Base-by-base conservation (phyloP, 2,329 filamentous ascomycete genomes). In the Venturia asperata region DNA sequence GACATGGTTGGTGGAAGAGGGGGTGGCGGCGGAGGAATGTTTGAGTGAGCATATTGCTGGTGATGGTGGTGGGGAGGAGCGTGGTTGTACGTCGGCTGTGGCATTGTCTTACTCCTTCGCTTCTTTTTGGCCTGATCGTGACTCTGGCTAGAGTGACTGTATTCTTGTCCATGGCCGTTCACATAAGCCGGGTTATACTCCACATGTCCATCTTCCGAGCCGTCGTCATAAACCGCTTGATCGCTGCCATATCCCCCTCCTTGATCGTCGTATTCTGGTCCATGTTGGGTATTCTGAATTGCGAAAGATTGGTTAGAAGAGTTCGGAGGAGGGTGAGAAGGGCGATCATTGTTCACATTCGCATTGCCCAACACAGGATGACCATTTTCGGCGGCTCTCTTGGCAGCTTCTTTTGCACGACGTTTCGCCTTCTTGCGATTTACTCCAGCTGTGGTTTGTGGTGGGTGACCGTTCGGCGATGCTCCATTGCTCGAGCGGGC, bases 391-490 rank as follows among this genome's bases (percentile, higher is more conserved):
- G 60, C 39, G 67, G 77, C 76, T 27, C 88, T 85, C 67, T 87
- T 88, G 41, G 90, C 89, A 42, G 89, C 89, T 77, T 85, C 82
- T 76, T 97, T 97, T 73, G 90, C 88, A 69, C 92, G 85, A 70
- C 92, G 86, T 82, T 96, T 97, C 76, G 94, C 90, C 81, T 97
- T 97, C 82, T 97, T 97, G 74, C 90, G 87, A 78, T 96, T 97
- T 30, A 52, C 37, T 41, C 47, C 63, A 34, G 49, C 34, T 30
- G 34, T 7, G 49, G 17, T 58, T 30, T 58, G 34, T 19, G 47
- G 42, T 5, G 41, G 56, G 27, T 58, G 52, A n/a, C 74, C 70
- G 62, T 68, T 74, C 39, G 74, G 73, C 39, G 75, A 69, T 69
- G 77, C 71, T 70, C 77, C 77, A 73, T 79, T 79, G 70, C 70